Conservation (phyloP, 2,329 filamentous ascomycete genomes). For the Ceratocystis papillata region DNA sequence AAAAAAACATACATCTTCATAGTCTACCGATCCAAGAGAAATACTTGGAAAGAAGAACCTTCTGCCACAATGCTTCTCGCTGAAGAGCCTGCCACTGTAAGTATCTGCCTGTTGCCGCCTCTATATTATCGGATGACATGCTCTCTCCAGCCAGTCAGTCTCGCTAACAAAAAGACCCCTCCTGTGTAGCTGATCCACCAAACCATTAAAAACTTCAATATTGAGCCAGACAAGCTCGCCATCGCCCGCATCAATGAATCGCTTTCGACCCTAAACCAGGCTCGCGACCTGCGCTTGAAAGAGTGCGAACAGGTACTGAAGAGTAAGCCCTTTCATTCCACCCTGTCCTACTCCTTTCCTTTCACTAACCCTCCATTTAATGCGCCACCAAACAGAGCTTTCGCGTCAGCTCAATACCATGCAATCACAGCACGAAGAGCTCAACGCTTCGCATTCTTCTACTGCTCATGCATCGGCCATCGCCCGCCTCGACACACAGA, state of each 20-base stretch:
- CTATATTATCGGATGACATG: not conserved
- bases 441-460: constrained; percentile 62
- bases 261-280: constrained; percentile 69
- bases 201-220: constrained; percentile 92
- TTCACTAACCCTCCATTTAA: constrained; percentile 3
- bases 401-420: constrained; percentile 66
- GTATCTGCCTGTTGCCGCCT: constrained; percentile 27
- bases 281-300: constrained; percentile 65
- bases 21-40: not conserved
- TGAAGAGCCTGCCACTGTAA: constrained; percentile 78
- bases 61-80: constrained; percentile 71
- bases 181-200: constrained; percentile 67
- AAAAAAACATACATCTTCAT: not conserved
- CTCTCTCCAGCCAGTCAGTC: not conserved
- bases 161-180: constrained; percentile 11
- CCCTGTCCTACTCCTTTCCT: constrained; percentile 26
- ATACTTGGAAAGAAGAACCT: not conserved
- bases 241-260: constrained; percentile 77
- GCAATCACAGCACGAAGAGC: constrained; percentile 64
- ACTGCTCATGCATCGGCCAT: constrained; percentile 75
- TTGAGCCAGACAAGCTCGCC: constrained; percentile 72
- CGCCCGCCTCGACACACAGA: constrained; percentile 77
- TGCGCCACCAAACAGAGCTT: constrained; percentile 39
- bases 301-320: constrained; percentile 58
- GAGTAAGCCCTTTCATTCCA: constrained; percentile 33